A percentile compares a stretch with the other conserved stretches of the same genome.
phyloP scores from a whole-genome alignment of 2,329 filamentous ascomycete genomes.

The Capronia americana region DNA sequence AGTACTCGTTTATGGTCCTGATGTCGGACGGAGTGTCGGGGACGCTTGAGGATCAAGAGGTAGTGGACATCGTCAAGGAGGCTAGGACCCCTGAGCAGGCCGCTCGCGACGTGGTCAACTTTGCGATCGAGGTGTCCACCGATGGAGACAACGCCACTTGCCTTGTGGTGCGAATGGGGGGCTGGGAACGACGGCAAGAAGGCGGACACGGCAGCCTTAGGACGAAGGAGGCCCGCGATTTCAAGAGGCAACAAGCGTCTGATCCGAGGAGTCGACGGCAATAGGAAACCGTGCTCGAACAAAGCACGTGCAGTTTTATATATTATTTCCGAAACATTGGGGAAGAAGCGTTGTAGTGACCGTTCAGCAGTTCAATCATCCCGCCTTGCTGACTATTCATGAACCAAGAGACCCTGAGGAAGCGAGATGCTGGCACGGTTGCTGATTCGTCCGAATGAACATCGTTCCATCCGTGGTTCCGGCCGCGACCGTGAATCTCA shows the following conservation, averaged over 20 bases:
- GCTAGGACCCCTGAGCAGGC: slow-evolving; percentile 88
- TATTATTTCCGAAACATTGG: not conserved
- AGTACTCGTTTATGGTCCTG: slow-evolving; percentile 88
- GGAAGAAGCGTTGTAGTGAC: too few species aligned
- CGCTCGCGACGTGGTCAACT: slow-evolving; percentile 77
- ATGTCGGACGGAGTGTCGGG: slow-evolving; percentile 89
- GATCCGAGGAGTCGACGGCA: slow-evolving; percentile 76
- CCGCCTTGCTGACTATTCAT: not conserved
- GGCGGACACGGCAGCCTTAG: slow-evolving; percentile 87
- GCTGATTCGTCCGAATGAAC: slow-evolving; percentile 18
- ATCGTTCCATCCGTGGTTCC: slow-evolving; percentile 20
- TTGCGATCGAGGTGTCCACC: slow-evolving; percentile 81
- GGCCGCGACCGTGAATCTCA: slow-evolving; percentile 2
- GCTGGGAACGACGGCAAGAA: slow-evolving; percentile 70
- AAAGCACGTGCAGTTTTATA: not conserved
- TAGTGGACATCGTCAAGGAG: slow-evolving; percentile 92
- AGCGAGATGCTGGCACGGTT: slow-evolving; percentile 7
- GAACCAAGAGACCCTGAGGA: not conserved
- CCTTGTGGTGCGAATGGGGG: slow-evolving; percentile 67
- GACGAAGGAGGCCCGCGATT: slow-evolving; percentile 90
- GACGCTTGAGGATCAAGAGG: slow-evolving; percentile 87
- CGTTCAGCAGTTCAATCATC: not conserved
- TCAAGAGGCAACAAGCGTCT: slow-evolving; percentile 76
- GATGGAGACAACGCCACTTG: slow-evolving; percentile 70
- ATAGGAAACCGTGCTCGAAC: slow-evolving; percentile 17